Conservation (phyloP, 371 early-diverging fungal genomes). For the Mucor velutinosus region DNA sequence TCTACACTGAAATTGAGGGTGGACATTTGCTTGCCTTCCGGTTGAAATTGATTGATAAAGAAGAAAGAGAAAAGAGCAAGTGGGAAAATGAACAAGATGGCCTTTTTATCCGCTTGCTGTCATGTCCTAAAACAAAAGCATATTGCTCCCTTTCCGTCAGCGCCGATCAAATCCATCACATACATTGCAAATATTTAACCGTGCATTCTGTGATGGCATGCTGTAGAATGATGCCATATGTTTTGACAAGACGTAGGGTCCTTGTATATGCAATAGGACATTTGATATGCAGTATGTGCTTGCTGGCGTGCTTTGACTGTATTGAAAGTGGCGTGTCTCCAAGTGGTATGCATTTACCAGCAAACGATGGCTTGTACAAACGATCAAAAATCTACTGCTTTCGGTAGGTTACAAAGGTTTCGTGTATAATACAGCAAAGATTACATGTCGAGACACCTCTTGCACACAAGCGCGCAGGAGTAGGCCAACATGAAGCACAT, state of each 20-base stretch:
- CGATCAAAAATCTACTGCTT: too few relatives aligned
- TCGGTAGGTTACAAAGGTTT: too few relatives aligned
- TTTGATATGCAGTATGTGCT: too few relatives aligned
- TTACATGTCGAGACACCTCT: not conserved
- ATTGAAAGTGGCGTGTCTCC: too few relatives aligned
- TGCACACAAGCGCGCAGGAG: not conserved
- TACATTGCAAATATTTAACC: not conserved
- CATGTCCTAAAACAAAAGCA: too few relatives aligned
- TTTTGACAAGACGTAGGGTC: not conserved
- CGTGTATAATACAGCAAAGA: not conserved
- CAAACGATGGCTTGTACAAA: too few relatives aligned
- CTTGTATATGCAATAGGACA: too few relatives aligned
- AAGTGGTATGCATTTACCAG: too few relatives aligned
- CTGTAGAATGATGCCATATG: not conserved
- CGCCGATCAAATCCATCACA: not conserved
- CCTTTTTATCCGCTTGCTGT: not conserved
- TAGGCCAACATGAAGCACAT: not conserved
- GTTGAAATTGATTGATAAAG: not conserved
- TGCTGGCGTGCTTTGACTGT: too few relatives aligned
- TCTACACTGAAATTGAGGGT: conserved; percentile 31
- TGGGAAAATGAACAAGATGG: not conserved
- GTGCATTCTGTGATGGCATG: not conserved
- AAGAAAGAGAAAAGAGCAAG: not conserved
- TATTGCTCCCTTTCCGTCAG: not conserved
- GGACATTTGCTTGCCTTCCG: conserved; percentile 3